A percentile compares a stretch with the other conserved stretches of the same genome.
Conservation (phyloP, 768 basidiomycete species). For the Tylopilus plumbeoviolaceoides region DNA sequence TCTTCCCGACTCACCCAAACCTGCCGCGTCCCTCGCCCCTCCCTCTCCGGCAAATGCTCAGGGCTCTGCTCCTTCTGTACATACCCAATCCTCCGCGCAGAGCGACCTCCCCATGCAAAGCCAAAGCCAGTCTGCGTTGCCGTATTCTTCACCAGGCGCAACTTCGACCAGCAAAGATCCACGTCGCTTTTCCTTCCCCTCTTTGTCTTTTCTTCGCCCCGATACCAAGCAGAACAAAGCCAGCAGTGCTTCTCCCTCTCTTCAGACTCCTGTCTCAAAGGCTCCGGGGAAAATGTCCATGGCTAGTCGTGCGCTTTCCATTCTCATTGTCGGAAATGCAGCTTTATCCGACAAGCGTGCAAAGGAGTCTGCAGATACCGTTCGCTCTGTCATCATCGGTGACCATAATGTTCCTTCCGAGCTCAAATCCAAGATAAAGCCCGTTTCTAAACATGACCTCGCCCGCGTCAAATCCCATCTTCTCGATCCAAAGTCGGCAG, state of each 20-base stretch:
- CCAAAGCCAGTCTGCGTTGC: constrained; percentile 27
- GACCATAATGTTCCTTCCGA: constrained; percentile 29
- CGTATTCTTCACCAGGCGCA: constrained; percentile 14
- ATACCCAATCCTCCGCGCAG: constrained; percentile 16
- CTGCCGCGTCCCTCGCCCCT: constrained; percentile 16
- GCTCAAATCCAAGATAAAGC: constrained; percentile 36
- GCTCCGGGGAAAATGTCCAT: constrained; percentile 40
- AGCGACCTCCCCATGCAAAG: constrained; percentile 19
- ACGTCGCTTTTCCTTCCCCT: constrained; percentile 49
- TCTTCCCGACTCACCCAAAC: constrained; percentile 20
- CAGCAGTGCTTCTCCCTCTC: constrained; percentile 7
- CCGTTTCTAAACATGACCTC: constrained; percentile 48
- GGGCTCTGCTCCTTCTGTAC: constrained; percentile 4
- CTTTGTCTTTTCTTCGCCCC: constrained; percentile 38
- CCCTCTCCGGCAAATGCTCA: constrained; percentile 10
- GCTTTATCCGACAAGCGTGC: constrained; percentile 54
- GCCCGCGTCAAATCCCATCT: constrained; percentile 67
- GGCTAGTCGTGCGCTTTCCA: constrained; percentile 32
- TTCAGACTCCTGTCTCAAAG: constrained; percentile 31
- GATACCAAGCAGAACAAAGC: constrained; percentile 27
- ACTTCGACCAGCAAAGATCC: constrained; percentile 21
- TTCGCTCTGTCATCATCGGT: constrained; percentile 70
- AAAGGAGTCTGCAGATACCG: constrained; percentile 55
- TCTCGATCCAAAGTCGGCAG: constrained; percentile 60
- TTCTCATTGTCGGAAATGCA: constrained; percentile 26